Evolutionary conservation across 129 eudicot genomes (phyloP).

Genomic region (Heracleum sosnowskyi): DNA sequence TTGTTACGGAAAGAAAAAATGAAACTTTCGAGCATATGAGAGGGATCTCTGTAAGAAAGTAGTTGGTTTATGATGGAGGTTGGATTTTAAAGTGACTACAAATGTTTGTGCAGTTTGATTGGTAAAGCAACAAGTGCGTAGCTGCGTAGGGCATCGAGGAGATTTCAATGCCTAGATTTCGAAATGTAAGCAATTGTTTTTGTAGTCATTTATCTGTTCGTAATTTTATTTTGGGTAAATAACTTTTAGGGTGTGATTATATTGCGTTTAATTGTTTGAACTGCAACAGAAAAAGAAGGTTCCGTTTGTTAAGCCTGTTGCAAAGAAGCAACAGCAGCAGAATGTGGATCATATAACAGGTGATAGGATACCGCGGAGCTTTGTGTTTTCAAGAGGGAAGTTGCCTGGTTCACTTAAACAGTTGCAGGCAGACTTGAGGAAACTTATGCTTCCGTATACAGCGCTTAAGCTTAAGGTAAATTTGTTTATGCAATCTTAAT

Average conservation of each 20-base stretch:
- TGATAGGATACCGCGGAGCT: constrained; percentile 84
- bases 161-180: constrained; percentile 62
- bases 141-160: background rate
- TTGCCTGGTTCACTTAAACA: constrained; percentile 71
- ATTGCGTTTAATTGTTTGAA: background rate
- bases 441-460: constrained; percentile 87
- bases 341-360: constrained; percentile 86
- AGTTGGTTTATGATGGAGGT: background rate
- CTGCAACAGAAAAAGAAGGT: constrained; percentile 54
- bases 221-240: background rate
- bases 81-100: background rate
- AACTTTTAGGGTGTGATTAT: background rate
- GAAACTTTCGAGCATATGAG: background rate
- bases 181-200: constrained; percentile 41
- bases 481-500: background rate
- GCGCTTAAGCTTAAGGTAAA: constrained; percentile 90
- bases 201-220: background rate
- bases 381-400: constrained; percentile 76
- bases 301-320: constrained; percentile 44
- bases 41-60: background rate
- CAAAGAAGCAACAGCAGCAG: constrained; percentile 50
- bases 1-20: background rate
- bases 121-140: background rate
- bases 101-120: constrained; percentile 3
- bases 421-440: constrained; percentile 77